phyloP scores from a whole-genome alignment of 75 land plant genomes.

The Chamaecyparis obtusa region DNA sequence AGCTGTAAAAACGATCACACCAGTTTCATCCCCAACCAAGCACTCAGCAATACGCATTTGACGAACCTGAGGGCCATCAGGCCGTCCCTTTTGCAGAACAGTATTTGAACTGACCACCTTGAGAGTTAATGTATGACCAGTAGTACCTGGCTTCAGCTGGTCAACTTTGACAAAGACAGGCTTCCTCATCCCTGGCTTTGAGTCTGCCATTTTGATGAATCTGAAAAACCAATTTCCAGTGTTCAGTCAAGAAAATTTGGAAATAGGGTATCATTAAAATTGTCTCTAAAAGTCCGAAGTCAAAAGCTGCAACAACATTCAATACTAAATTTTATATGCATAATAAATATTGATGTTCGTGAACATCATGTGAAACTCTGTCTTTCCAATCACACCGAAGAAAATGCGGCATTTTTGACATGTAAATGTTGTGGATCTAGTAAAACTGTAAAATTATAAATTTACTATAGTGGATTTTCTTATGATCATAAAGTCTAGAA shows the following conservation, averaged over 20 bases:
- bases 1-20: conserved; percentile 62
- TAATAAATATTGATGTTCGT: not conserved
- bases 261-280: not conserved
- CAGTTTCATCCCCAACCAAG: conserved; percentile 75
- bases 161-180: conserved; percentile 71
- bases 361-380: not conserved
- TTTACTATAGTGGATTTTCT: not conserved
- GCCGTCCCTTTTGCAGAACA: conserved; percentile 57
- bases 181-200: conserved; percentile 47
- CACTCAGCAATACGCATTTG: conserved; percentile 76
- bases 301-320: not conserved
- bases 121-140: conserved; percentile 60
- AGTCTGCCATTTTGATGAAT: conserved; percentile 28
- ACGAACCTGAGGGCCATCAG: conserved; percentile 61
- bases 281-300: not conserved
- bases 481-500: not conserved
- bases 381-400: not conserved
- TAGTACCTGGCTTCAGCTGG: conserved; percentile 61
- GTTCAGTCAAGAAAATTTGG: not conserved
- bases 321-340: not conserved
- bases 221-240: not conserved
- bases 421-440: too few relatives aligned
- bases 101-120: conserved; percentile 68
- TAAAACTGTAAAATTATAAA: too few relatives aligned
- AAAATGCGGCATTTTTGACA: not conserved